These are phyloP conservation scores for Porphyrellus sp. DNA, from an alignment of 1,284 basidiomycete species.

Conservation along the genomic window DNA sequence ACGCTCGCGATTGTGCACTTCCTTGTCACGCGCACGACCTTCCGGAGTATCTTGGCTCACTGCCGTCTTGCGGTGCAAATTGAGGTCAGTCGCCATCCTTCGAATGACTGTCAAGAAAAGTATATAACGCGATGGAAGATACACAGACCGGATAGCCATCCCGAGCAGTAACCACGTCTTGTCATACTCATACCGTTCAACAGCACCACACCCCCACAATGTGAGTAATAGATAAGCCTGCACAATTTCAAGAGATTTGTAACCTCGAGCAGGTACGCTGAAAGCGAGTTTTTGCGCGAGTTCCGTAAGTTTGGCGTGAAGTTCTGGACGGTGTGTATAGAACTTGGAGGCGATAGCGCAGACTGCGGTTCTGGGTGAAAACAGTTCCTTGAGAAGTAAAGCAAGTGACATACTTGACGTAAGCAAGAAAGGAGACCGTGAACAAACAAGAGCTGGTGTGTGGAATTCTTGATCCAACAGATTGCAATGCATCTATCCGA, in stretches of 20 bases:
- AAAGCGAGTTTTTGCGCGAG: constrained; percentile 92
- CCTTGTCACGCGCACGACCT: constrained; percentile 67
- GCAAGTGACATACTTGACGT: constrained; percentile 74
- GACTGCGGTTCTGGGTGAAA: constrained; percentile 46
- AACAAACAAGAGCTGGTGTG: constrained; percentile 88
- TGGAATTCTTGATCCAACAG: constrained; percentile 85
- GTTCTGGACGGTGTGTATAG: constrained; percentile 79
- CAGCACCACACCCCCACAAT: constrained; percentile 86
- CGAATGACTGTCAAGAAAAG: constrained; percentile 12
- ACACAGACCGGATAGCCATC: constrained; percentile 73
- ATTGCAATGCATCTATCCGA: constrained; percentile 61
- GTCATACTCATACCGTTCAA: constrained; percentile 94
- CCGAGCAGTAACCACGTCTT: constrained; percentile 90
- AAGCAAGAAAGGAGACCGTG: constrained; percentile 87
- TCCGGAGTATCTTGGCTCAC: constrained; percentile 72
- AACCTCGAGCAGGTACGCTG: constrained; percentile 77
- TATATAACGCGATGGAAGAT: neutral
- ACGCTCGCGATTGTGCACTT: constrained; percentile 90
- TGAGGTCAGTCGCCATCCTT: constrained; percentile 95
- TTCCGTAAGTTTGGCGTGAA: constrained; percentile 78
- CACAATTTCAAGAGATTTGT: constrained; percentile 95
- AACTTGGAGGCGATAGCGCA: constrained; percentile 93
- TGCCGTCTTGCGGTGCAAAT: constrained; percentile 87
- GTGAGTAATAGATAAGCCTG: constrained; percentile 85
- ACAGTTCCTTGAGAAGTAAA: neutral